Percentiles rank a stretch among this genome's conserved stretches.
Evolutionary conservation across 2,329 filamentous ascomycete genomes (phyloP).

Genomic region (Sordariomycetes sp.): DNA sequence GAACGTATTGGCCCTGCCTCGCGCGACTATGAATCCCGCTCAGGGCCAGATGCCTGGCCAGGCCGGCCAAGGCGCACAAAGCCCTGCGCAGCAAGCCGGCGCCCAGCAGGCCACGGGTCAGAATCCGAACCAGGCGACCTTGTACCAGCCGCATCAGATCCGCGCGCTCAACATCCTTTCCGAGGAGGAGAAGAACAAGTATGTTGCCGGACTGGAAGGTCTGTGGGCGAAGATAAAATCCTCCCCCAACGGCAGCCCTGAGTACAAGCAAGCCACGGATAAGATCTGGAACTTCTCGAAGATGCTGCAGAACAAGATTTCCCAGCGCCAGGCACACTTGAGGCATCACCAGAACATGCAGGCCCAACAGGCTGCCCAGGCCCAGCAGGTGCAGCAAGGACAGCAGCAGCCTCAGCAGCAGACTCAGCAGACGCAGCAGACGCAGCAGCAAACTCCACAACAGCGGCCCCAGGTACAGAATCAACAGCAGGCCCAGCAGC

Average conservation of each 20-base stretch:
- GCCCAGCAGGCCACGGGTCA: slow-evolving; percentile 11
- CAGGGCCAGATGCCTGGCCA: slow-evolving; percentile 1
- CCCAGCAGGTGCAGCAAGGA: slow-evolving; percentile 13
- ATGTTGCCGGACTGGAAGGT: slow-evolving; percentile 43
- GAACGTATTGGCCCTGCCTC: not conserved
- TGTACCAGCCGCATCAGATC: slow-evolving; percentile 45
- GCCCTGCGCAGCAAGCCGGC: not conserved
- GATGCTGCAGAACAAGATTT: slow-evolving; percentile 45
- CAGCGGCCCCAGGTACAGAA: slow-evolving; percentile 11
- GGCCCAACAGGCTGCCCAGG: slow-evolving; percentile 18
- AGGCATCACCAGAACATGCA: slow-evolving; percentile 18
- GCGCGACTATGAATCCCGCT: slow-evolving; percentile 2
- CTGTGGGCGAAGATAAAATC: slow-evolving; percentile 46
- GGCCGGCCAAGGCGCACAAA: slow-evolving; percentile 1
- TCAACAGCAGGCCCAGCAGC: slow-evolving; percentile 8
- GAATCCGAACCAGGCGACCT: slow-evolving; percentile 20
- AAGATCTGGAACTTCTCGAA: slow-evolving; percentile 54
- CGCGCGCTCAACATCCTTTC: slow-evolving; percentile 38
- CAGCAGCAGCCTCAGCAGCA: slow-evolving; percentile 9
- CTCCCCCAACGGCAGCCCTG: slow-evolving; percentile 33
- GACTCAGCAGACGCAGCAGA: slow-evolving; percentile 5
- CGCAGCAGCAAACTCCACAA: slow-evolving; percentile 13
- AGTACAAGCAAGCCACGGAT: slow-evolving; percentile 40
- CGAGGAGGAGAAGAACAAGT: slow-evolving; percentile 47
- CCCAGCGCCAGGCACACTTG: slow-evolving; percentile 25